Percentiles rank a stretch among this genome's conserved stretches.
Conservation (phyloP, 139 green algal genomes). For the Chlorella sp. region DNA sequence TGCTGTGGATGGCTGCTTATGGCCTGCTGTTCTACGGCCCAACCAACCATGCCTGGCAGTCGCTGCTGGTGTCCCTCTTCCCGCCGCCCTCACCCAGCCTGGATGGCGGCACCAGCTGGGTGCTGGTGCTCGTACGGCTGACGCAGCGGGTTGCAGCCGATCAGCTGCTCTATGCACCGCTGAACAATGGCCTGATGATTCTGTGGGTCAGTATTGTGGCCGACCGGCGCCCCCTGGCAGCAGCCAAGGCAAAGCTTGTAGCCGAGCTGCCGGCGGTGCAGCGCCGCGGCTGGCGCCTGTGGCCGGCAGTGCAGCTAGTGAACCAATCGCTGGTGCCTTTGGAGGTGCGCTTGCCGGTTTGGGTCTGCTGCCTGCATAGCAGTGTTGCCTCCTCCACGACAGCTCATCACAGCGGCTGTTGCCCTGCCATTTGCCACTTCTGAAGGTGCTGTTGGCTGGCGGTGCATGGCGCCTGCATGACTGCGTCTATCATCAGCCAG, state of each 20-base stretch:
- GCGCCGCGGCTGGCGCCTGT: slow-evolving; percentile 35
- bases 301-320: slow-evolving; percentile 35
- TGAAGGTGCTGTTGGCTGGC: neutral
- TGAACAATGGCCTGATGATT: slow-evolving; percentile 47
- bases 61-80: slow-evolving; percentile 9
- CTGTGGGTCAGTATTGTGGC: slow-evolving; percentile 5
- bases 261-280: slow-evolving; percentile 4
- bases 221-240: slow-evolving; percentile 16
- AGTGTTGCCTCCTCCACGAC: too few species aligned
- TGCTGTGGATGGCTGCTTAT: neutral
- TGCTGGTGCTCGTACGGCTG: neutral
- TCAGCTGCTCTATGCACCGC: slow-evolving; percentile 41
- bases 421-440: neutral
- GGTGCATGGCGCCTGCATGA: too few species aligned
- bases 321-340: slow-evolving; percentile 45
- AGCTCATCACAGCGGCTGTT: too few species aligned
- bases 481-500: too few species aligned
- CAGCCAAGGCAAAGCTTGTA: neutral
- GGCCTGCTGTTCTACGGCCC: slow-evolving; percentile 12
- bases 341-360: too few species aligned
- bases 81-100: neutral
- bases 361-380: too few species aligned
- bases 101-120: too few species aligned
- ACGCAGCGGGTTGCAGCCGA: slow-evolving; percentile 20
- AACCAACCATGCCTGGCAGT: slow-evolving; percentile 24